A percentile compares a stretch with the other conserved stretches of the same genome.
phyloP scores from a whole-genome alignment of 805 yeast species.

The Hanseniaspora guilliermondii region DNA sequence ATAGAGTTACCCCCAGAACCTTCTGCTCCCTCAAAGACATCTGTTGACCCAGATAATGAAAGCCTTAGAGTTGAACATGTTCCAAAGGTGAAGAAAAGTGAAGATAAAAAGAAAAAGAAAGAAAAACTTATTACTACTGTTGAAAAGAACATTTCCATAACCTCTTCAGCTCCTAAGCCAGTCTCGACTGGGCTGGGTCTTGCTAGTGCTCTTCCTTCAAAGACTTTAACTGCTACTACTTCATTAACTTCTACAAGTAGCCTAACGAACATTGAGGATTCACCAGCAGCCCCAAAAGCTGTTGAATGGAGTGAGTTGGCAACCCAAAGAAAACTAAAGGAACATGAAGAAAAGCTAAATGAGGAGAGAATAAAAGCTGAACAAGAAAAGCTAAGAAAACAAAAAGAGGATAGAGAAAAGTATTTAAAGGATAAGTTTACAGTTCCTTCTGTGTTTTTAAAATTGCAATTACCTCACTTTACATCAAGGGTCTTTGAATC shows the following conservation, averaged over 20 bases:
- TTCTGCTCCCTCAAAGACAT: not conserved
- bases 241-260: not conserved
- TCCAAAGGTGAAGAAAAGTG: constrained; percentile 3
- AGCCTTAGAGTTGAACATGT: constrained; percentile 9
- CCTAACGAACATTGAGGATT: not conserved
- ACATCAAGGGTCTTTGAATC: not conserved
- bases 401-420: not conserved
- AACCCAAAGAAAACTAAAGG: constrained; percentile 6
- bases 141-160: constrained; percentile 9
- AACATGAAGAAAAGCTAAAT: not conserved
- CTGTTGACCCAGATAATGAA: not conserved
- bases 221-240: not conserved
- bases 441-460: not conserved
- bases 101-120: constrained; percentile 2
- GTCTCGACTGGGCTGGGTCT: not conserved
- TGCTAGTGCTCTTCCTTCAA: not conserved
- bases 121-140: constrained; percentile 1
- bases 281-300: not conserved
- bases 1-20: constrained; percentile 3
- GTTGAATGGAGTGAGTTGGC: constrained; percentile 11
- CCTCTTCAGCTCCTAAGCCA: constrained; percentile 1
- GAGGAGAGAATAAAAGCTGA: not conserved
- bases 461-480: not conserved
- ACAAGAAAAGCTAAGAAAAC: not conserved
- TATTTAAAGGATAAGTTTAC: not conserved